Evolutionary conservation across 1,284 basidiomycete species (phyloP).

Genomic region (Ceratobasidium theobromae): DNA sequence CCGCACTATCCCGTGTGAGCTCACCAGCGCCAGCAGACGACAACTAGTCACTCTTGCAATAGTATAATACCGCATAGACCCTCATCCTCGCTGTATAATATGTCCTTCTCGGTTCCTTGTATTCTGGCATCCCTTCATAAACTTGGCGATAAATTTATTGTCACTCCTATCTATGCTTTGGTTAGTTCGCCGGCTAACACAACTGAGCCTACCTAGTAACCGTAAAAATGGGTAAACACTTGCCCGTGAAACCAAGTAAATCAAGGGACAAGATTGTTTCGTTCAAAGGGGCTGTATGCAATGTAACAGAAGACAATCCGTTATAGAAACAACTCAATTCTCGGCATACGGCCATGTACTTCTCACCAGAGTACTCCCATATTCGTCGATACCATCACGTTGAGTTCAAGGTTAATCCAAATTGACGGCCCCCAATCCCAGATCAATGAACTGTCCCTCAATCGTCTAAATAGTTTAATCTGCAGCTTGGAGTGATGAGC

Average conservation of each 20-base stretch:
- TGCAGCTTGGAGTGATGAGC: background rate
- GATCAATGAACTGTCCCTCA: constrained; percentile 11
- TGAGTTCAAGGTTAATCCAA: background rate
- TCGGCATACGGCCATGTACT: background rate
- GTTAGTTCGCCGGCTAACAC: background rate
- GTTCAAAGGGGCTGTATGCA: background rate
- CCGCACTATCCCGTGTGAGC: constrained; percentile 7
- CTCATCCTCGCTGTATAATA: background rate
- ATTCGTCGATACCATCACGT: background rate
- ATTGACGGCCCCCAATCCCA: background rate
- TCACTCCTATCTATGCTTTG: background rate
- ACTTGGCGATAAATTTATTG: background rate
- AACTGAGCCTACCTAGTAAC: background rate
- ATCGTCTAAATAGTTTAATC: constrained; percentile 23
- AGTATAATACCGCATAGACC: background rate
- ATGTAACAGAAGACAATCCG: background rate
- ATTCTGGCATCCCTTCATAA: background rate
- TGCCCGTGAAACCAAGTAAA: constrained; percentile 3
- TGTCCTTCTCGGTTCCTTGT: background rate
- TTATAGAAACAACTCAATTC: background rate
- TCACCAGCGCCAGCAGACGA: constrained; percentile 1
- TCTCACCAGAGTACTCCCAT: background rate
- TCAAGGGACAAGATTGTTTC: constrained; percentile 16
- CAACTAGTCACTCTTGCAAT: background rate
- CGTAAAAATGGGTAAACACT: background rate